Conservation (phyloP, 164 flowering plant genomes). For the Tetracentron sinense region DNA sequence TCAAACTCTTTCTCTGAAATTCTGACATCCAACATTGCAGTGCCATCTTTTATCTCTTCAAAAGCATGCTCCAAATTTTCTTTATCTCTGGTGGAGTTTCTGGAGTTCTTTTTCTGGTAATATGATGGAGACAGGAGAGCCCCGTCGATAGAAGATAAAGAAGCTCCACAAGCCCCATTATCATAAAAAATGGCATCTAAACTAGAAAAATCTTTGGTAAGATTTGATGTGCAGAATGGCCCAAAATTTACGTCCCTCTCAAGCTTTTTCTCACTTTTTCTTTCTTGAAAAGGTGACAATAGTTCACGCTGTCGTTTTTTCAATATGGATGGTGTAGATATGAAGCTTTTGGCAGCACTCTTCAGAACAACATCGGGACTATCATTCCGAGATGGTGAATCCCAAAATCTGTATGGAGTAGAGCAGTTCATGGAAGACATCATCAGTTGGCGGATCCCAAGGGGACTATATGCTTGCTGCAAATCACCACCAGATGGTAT, state of each 20-base stretch:
- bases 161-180: constrained; percentile 15
- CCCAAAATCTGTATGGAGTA: constrained; percentile 77
- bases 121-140: constrained; percentile 20
- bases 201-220: constrained; percentile 43
- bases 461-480: constrained; percentile 92
- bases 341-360: constrained; percentile 84
- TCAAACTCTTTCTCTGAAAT: constrained; percentile 11
- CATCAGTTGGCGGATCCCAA: constrained; percentile 87
- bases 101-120: constrained; percentile 11
- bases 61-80: constrained; percentile 26
- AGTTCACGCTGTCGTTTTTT: constrained; percentile 84
- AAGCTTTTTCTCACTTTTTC: constrained; percentile 62
- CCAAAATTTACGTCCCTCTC: constrained; percentile 36
- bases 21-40: constrained; percentile 4
- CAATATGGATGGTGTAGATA: constrained; percentile 77
- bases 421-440: constrained; percentile 67
- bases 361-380: constrained; percentile 74
- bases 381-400: constrained; percentile 65
- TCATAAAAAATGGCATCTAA: constrained; percentile 24
- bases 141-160: constrained; percentile 20
- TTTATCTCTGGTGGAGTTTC: constrained; percentile 21
- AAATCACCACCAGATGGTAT: constrained; percentile 60
- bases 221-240: constrained; percentile 28
- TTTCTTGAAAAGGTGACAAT: constrained; percentile 74
- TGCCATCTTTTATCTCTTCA: constrained; percentile 4